Conservation (phyloP, 2,329 filamentous ascomycete genomes). For the Lachnellula cervina region DNA sequence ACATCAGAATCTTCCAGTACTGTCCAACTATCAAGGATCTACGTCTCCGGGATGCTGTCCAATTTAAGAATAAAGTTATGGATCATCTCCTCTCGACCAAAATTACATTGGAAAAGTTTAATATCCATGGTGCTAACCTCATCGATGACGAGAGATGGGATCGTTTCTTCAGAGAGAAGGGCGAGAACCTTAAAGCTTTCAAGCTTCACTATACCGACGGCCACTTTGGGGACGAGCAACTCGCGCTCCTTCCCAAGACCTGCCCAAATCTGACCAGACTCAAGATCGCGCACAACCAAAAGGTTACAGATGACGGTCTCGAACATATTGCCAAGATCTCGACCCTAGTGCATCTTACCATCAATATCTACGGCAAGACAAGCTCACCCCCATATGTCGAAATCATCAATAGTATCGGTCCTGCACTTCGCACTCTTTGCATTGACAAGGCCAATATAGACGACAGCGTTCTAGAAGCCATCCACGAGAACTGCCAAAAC, state of each 20-base stretch:
- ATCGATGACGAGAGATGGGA: conserved; percentile 73
- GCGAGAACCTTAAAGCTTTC: conserved; percentile 58
- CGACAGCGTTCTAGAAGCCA: conserved; percentile 63
- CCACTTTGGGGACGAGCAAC: conserved; percentile 68
- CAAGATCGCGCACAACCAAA: conserved; percentile 78
- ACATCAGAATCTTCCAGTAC: conserved; percentile 72
- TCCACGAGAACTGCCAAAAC: conserved; percentile 63
- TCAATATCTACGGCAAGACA: conserved; percentile 58
- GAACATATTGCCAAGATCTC: conserved; percentile 56
- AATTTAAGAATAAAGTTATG: conserved; percentile 82
- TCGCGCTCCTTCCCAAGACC: conserved; percentile 54
- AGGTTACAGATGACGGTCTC: conserved; percentile 62
- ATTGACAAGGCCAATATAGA: conserved; percentile 66
- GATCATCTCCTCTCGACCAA: conserved; percentile 74
- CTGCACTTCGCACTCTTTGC: conserved; percentile 69
- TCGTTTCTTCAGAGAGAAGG: conserved; percentile 61
- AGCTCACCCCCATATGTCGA: conserved; percentile 53
- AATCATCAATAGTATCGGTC: conserved; percentile 59
- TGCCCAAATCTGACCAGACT: conserved; percentile 69
- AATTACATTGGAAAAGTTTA: conserved; percentile 64
- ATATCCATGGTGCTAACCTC: conserved; percentile 80
- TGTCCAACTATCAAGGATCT: conserved; percentile 65
- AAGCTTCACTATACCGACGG: conserved; percentile 82
- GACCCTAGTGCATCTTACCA: conserved; percentile 67
- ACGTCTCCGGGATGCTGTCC: conserved; percentile 78